phyloP scores from a whole-genome alignment of 768 basidiomycete genomes.

The Agaricus subrufescens region DNA sequence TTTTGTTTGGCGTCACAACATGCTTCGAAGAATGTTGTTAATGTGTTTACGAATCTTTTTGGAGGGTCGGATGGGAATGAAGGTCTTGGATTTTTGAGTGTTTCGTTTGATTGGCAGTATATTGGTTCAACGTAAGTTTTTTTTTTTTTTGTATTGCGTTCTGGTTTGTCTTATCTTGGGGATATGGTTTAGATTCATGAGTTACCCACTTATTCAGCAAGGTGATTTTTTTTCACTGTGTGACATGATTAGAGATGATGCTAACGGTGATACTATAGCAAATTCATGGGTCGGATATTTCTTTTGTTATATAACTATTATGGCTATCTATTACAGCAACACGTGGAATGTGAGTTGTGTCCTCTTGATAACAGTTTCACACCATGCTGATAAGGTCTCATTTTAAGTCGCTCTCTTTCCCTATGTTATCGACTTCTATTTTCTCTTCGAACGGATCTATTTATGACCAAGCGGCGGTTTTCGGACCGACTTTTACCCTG shows the following conservation, averaged over 20 bases:
- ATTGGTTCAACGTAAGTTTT: slow-evolving; percentile 39
- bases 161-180: neutral
- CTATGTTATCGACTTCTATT: slow-evolving; percentile 57
- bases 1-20: slow-evolving; percentile 57
- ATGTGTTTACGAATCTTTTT: slow-evolving; percentile 58
- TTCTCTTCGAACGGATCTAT: slow-evolving; percentile 50
- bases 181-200: slow-evolving; percentile 37
- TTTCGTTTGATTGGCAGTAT: slow-evolving; percentile 71
- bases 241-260: neutral
- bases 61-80: slow-evolving; percentile 67
- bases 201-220: slow-evolving; percentile 51
- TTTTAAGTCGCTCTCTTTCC: slow-evolving; percentile 43
- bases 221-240: slow-evolving; percentile 23
- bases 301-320: slow-evolving; percentile 48
- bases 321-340: slow-evolving; percentile 60
- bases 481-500: slow-evolving; percentile 44
- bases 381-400: neutral
- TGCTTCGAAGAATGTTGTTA: slow-evolving; percentile 33
- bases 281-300: slow-evolving; percentile 54
- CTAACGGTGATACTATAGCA: slow-evolving; percentile 21
- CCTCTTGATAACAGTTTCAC: neutral
- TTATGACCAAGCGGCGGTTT: slow-evolving; percentile 52
- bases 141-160: neutral
- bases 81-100: slow-evolving; percentile 54
- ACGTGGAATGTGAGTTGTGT: slow-evolving; percentile 45